A percentile compares a stretch with the other conserved stretches of the same genome.
Evolutionary conservation across 352 stramenopile species (phyloP).

Genomic region (Phytophthora agathidicida): DNA sequence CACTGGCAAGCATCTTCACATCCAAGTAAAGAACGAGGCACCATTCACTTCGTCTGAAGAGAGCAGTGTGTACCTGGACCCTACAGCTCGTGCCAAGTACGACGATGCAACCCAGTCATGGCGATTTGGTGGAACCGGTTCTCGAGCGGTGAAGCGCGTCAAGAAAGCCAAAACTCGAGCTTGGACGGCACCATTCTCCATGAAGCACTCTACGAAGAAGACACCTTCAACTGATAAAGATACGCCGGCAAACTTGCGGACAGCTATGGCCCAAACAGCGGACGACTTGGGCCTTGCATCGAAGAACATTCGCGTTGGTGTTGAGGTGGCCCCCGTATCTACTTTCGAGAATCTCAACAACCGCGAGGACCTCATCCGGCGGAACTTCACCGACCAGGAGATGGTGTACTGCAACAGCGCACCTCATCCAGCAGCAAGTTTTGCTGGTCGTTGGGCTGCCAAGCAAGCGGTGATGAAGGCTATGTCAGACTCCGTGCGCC

Average conservation of each 20-base stretch:
- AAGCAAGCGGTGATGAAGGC: conserved; percentile 92
- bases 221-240: conserved; percentile 15
- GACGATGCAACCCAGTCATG: conserved; percentile 69
- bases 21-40: conserved; percentile 84
- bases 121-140: conserved; percentile 63
- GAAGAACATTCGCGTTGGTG: conserved; percentile 65
- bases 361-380: conserved; percentile 81
- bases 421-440: conserved; percentile 80
- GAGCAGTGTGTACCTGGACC: conserved; percentile 87
- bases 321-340: conserved; percentile 85
- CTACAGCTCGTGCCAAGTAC: conserved; percentile 76
- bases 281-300: conserved; percentile 55
- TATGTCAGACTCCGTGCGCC: conserved; percentile 74
- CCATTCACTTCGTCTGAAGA: conserved; percentile 84
- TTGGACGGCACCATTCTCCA: conserved; percentile 13
- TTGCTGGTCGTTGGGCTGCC: conserved; percentile 88
- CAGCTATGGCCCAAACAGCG: conserved; percentile 58
- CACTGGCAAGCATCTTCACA: conserved; percentile 71
- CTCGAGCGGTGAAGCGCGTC: conserved; percentile 45
- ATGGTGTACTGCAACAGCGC: conserved; percentile 85
- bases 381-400: conserved; percentile 91
- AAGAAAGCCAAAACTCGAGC: conserved; percentile 56
- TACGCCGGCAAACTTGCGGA: conserved; percentile 55
- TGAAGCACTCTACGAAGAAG: conserved; percentile 23
- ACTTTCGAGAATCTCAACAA: conserved; percentile 82